These are phyloP conservation scores for Ceratocystis cubensis DNA, from an alignment of 2,329 filamentous ascomycete species.

Conservation along the genomic window DNA sequence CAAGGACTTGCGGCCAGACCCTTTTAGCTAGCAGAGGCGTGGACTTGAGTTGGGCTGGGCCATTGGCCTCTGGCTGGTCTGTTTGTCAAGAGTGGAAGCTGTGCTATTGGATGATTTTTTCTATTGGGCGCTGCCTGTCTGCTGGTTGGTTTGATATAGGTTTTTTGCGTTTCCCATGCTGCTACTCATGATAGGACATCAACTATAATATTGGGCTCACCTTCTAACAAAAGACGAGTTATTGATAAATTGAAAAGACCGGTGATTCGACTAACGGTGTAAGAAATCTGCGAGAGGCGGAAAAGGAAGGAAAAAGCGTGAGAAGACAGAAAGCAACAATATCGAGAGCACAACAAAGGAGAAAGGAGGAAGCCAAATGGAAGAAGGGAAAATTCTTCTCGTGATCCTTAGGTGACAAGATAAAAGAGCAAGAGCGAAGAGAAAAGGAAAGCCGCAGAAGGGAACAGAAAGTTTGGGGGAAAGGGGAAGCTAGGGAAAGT, in stretches of 20 bases:
- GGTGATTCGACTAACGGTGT: neutral
- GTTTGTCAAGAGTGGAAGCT: neutral
- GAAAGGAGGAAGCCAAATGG: neutral
- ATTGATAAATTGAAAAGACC: neutral
- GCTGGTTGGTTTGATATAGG: too few relatives aligned
- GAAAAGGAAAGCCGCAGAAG: conserved; percentile 1
- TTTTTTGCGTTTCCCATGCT: too few relatives aligned
- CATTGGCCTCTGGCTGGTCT: neutral
- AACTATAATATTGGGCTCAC: neutral
- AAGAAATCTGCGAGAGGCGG: neutral
- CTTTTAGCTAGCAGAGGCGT: too few relatives aligned
- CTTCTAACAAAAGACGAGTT: conserved; percentile 4
- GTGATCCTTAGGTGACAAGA: conserved; percentile 13
- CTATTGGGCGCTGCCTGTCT: too few relatives aligned
- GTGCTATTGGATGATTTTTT: too few relatives aligned
- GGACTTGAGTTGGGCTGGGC: too few relatives aligned
- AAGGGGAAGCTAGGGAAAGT: conserved; percentile 1
- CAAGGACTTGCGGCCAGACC: too few relatives aligned
- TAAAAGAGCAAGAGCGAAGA: neutral
- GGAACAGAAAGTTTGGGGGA: conserved; percentile 13
- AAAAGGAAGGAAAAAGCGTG: neutral
- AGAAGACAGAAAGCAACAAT: neutral
- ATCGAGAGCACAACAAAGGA: neutral
- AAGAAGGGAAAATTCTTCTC: conserved; percentile 9
- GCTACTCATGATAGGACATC: too few relatives aligned